phyloP scores from a whole-genome alignment of 1,284 basidiomycete species.

The Puccinia hordei region DNA sequence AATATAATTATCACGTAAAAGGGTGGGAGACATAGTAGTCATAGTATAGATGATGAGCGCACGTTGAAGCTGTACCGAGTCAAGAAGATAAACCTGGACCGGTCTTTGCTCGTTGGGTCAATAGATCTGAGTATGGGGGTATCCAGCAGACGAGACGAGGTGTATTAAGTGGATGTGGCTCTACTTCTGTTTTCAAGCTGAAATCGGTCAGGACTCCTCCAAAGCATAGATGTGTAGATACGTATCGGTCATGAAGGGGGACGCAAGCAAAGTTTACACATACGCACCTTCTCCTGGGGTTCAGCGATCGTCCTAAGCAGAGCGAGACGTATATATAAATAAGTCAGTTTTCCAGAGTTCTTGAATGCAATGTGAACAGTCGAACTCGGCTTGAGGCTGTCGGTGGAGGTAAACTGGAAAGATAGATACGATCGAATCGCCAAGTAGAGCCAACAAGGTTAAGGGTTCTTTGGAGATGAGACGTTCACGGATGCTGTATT shows the following conservation, averaged over 20 bases:
- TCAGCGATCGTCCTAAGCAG: slow-evolving; percentile 4
- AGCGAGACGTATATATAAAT: not conserved
- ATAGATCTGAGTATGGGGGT: not conserved
- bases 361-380: not conserved
- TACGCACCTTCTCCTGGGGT: not conserved
- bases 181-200: not conserved
- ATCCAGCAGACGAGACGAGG: not conserved
- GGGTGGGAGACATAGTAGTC: not conserved
- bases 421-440: not conserved
- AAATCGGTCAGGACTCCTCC: not conserved
- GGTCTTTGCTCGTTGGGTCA: not conserved
- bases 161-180: not conserved
- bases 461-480: slow-evolving; percentile 4
- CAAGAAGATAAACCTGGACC: not conserved
- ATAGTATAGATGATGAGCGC: not conserved
- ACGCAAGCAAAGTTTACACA: not conserved
- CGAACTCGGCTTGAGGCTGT: not conserved
- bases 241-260: not conserved
- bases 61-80: not conserved
- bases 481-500: slow-evolving; percentile 6
- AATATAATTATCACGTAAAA: not conserved
- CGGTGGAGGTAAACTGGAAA: not conserved
- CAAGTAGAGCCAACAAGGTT: not conserved
- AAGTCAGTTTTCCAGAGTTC: not conserved
- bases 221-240: too few relatives aligned